Base-by-base conservation (phyloP, 495 filamentous ascomycete genomes). In the Hypoxylon intermedium region DNA sequence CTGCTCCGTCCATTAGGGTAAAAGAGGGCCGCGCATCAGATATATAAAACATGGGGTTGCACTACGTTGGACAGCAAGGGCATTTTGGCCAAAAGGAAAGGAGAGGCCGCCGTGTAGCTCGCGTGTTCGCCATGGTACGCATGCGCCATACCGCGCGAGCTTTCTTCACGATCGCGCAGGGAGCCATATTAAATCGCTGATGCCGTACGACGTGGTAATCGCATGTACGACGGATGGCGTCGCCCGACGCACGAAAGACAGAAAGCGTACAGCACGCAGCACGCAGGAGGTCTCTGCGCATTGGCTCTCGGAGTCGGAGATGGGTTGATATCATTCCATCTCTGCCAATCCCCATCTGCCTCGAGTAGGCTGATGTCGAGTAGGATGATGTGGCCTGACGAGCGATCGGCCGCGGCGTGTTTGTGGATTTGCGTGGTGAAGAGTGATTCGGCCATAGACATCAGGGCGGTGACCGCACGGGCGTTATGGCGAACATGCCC, bases 331-430 rank as follows among this genome's bases (percentile, higher is more conserved):
- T 55, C 54, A 59, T 40, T 55, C 44, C 55, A 47, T 60, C 30
- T 12, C 28, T 15, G 55, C 55, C 28, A 21, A 16, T 48, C 26
- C 37, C n/a, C 43, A 40, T 51, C 47, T 52, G 38, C 43, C 53
- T 12, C 4, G 55, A 38, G n/a, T n/a, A n/a, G n/a, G n/a, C n/a
- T n/a, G n/a, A n/a, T n/a, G n/a, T n/a, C n/a, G n/a, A n/a, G n/a
- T 65, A 52, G 50, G 45, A 53, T 65, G 61, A 65, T 65, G 61
- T 65, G 61, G 61, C 55, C 45, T 60, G 61, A 60, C 50, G 13
- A 36, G 31, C 37, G 58, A 42, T 24, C 38, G 36, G 23, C 49
- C n/a, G 23, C 42, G 42, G 49, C 55, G 21, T 58, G 54, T 63
- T 53, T 53, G 48, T 44, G 49, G 34, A 36, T 9, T 38, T n/a